Conservation (phyloP, 2,329 filamentous ascomycete genomes). For the Cytospora leucostoma region DNA sequence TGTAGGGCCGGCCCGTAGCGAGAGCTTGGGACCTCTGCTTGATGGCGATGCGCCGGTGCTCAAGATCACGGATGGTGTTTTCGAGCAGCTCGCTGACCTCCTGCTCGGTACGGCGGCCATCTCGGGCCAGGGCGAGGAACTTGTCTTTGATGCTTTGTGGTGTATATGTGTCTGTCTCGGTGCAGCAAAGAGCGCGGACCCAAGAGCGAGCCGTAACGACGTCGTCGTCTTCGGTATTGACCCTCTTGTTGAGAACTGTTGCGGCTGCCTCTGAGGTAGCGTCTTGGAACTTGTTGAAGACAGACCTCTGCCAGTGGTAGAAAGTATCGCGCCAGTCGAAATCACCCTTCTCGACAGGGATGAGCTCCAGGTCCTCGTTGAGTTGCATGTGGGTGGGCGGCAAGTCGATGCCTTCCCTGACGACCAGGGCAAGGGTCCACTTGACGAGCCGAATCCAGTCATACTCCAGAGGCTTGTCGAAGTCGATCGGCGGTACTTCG, state of each 20-base stretch:
- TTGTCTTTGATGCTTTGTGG: constrained; percentile 51
- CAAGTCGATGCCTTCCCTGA: constrained; percentile 48
- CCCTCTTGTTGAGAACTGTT: constrained; percentile 33
- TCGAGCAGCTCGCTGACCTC: constrained; percentile 49
- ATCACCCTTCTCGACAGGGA: constrained; percentile 35
- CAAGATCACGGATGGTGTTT: constrained; percentile 50
- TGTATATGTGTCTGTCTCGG: constrained; percentile 51
- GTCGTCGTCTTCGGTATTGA: constrained; percentile 28
- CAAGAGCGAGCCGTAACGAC: constrained; percentile 54
- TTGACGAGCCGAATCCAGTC: constrained; percentile 68
- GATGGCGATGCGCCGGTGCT: constrained; percentile 56
- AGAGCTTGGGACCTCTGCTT: constrained; percentile 60
- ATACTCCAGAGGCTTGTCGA: constrained; percentile 62
- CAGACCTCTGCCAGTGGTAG: constrained; percentile 54
- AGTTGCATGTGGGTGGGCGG: constrained; percentile 50
- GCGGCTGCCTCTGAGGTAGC: constrained; percentile 51
- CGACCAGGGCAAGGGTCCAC: constrained; percentile 63
- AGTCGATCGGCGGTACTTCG: constrained; percentile 63
- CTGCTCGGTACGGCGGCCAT: constrained; percentile 34
- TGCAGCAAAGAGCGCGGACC: constrained; percentile 61
- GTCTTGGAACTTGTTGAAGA: constrained; percentile 59
- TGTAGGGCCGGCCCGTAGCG: constrained; percentile 62
- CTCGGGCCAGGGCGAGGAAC: constrained; percentile 50
- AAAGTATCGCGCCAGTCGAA: constrained; percentile 59
- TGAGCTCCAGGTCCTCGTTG: constrained; percentile 39